Evolutionary conservation across 768 basidiomycete genomes (phyloP), one percentile per base, ranked within the genome.

Genomic region (Pulveroboletus sp.): DNA sequence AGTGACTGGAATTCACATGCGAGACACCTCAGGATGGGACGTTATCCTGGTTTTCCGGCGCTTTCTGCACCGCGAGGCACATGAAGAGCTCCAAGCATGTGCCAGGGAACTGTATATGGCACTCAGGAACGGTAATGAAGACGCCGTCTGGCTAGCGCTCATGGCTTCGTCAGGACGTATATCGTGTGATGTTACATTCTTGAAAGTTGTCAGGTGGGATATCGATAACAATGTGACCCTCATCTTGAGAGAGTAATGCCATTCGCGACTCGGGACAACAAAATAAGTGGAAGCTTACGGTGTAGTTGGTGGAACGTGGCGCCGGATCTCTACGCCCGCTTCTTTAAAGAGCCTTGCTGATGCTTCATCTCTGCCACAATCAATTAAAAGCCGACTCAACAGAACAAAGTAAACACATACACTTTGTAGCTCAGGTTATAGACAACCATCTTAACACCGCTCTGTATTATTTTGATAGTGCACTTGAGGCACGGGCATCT

Each of bases 401-500:
- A 18, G 1, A 27, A 36, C 24, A 36, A 11, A 24, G 26, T 36
- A 27, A 39, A 41, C 14, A 76, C 88, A 59, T 57, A 91, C 96
- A 98, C 91, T 75, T 92, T 93, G 70, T 99, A 99, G 45, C 84
- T 83, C 47, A 97, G 71, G 65, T 93, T 95, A 66, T 98, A 99
- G 5, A 98, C 89, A 4, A 99, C 95, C 50, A 84, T 85, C 52
- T 80, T 84, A 17, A 98, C 86, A 0, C 94, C 95, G 18, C 84
- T 87, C 63, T 99, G 95, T 26, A 97, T 93, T 57, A 98, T 97
- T 68, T 98, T 98, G 69, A 97, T 84, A 0, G 94, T 92, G 64
- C 96, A 99, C 56, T 80, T 84, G n/a, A 98, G 74, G 65, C 96
- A 99, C 0, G 96, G 96, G 60, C 96, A 99, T n/a, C 94, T 98